Base-by-base conservation (phyloP, 176 grass and related monocot species). In the Pontederia crassipes region DNA sequence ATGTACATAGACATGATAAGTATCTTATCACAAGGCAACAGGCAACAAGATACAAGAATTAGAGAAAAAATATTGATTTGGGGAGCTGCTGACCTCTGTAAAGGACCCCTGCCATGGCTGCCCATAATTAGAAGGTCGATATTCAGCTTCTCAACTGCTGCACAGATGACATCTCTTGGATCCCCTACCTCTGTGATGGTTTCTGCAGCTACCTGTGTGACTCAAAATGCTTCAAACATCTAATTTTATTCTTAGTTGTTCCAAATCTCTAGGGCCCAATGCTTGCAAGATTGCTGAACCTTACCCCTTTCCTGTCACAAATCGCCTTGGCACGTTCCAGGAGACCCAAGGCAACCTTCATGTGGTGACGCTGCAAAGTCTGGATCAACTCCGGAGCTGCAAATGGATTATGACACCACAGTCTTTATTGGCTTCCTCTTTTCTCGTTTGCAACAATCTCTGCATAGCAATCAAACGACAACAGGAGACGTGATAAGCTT, bases 151-250 rank as follows among this genome's bases (percentile, higher is more conserved):
- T 95, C 79, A 35, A 66, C 82, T 52, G 65, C 70, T 76, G 80
- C 50, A 48, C 85, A 89, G 52, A 95, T 86, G 49, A 59, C 66
- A 61, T 89, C 85, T 74, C 89, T 95, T 12, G 85, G 74, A 60
- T 95, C 82, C 26, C 89, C 87, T 12, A 82, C 60, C 35, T 80
- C 82, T 11, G 64, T 69, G 26, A 77, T 68, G 67, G 82, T 75
- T 69, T 86, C 87, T 51, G 56, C 79, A 52, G 24, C 46, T 72
- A 78, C 65, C 87, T 86, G 59, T 40, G 49, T 60, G 74, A 45
- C 49, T 50, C 28, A 28, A 35, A 70, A 18, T 27, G 4, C 48
- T 11, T 48, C 62, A 45, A 5, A 59, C 10, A 59, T 45, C 26
- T 26, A 1, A 14, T 17, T 12, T 17, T 40, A 65, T 56, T 13